Base-by-base conservation (phyloP, 345 rosid species). In the Pseudoturritis turrita region DNA sequence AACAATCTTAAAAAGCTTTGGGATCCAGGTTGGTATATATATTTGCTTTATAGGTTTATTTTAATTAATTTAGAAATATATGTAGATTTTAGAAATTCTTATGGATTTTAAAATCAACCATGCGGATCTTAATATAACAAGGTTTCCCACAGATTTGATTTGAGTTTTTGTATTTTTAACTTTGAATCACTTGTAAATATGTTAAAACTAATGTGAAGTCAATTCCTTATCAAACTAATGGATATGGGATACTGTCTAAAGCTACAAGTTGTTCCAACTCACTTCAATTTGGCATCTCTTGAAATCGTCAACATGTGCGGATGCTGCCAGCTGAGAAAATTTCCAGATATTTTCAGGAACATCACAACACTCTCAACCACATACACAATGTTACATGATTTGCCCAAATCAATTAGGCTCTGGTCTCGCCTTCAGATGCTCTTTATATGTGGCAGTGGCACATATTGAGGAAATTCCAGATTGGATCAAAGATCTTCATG, bases 211-310 rank as follows among this genome's bases (percentile, higher is more conserved):
- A 33, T 33, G 36, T 33, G 10, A 33, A 33, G 36, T 33, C 36
- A 33, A 33, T 4, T 28, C 31, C 31, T 33, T 33, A 33, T 8
- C 10, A 33, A 33, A 33, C 10, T 7, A n/a, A n/a, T n/a, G 37
- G 11, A 33, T 31, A 52, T 78, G 46, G 3, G 9, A 5, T 19
- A 5, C 5, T 78, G 78, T 6, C 18, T 10, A 21, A 57, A 46
- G 0, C 21, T 76, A 52, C 40, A 62, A 28, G 51, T 3, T 2
- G 2, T 70, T 35, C 79, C 79, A 0, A 2, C 5, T 10, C 0
- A 49, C 11, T 7, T 56, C n/a, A 15, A 70, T 71, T 23, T 61
- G 70, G 13, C 45, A 23, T 81, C 45, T 25, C 63, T 65, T 54
- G 33, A 51, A 44, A 0, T 3, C 19, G 33, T 54, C 40, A 4